phyloP scores from a whole-genome alignment of 305 asterid genomes.

The Nicotiana rustica region DNA sequence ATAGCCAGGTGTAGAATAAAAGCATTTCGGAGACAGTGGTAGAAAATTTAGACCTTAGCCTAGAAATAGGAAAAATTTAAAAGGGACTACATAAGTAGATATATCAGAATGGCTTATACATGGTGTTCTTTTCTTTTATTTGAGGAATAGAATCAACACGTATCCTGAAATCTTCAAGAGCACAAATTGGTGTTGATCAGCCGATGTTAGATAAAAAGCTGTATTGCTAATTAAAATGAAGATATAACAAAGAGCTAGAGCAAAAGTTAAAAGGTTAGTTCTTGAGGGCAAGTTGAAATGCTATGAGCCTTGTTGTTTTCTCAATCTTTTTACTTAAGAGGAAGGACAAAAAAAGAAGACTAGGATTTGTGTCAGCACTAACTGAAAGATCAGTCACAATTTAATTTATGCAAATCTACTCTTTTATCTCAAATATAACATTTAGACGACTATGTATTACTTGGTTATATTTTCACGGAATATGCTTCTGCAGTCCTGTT shows the following conservation, averaged over 20 bases:
- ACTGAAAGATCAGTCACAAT: background rate
- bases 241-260: background rate
- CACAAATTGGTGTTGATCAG: background rate
- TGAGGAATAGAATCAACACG: background rate
- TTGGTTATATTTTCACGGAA: background rate
- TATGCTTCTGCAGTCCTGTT: slow-evolving; percentile 22
- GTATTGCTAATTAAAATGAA: background rate
- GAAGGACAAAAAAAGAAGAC: slow-evolving; percentile 1
- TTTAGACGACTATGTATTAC: background rate
- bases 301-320: background rate
- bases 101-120: no score
- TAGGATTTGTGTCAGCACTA: background rate
- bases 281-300: background rate
- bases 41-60: background rate
- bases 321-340: background rate
- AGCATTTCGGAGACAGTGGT: background rate
- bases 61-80: no score
- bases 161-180: background rate
- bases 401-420: background rate
- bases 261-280: background rate
- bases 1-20: background rate
- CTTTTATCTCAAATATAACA: background rate
- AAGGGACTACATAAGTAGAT: background rate
- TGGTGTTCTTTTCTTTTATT: no score
- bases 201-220: background rate